Evolutionary conservation across 2,329 filamentous ascomycete genomes (phyloP), one percentile per base, ranked within the genome.

Genomic region (Sporothrix dimorphospora): DNA sequence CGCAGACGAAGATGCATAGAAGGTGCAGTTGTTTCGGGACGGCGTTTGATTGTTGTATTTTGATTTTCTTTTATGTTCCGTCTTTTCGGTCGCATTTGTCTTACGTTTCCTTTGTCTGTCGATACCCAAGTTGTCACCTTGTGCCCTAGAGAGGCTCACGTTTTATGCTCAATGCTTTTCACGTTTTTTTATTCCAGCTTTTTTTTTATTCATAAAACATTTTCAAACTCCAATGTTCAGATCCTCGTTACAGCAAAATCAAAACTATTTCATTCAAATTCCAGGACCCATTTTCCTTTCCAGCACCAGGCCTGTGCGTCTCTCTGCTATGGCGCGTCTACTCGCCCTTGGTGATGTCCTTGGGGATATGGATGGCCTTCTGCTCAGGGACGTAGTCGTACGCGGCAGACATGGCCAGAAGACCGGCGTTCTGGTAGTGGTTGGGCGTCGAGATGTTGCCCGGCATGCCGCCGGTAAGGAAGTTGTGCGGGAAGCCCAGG

Each of bases 401-500:
- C 1, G 79, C 79, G 12, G 84, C 88, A 12, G 81, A 86, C 79
- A 85, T 83, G 65, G 77, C 77, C 38, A 86, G 73, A 21, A 87
- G 75, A 79, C 81, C 83, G 19, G 85, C 81, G 9, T 86, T 79
- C 55, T 81, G 80, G 0, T 79, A 78, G 42, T 83, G 78, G 4
- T 80, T 78, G 0, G 82, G 80, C 9, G 65, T 49, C 21, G 71
- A 72, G 16, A 34, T 24, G 65, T 81, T 76, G 63, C 53, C 16
- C 21, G 45, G 21, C 27, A 81, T 79, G 3, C 78, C 75, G 1
- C 81, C 81, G 78, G 83, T 86, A 3, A 92, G 78, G 75, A 93
- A 88, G 77, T 82, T 87, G 73, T 84, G 81, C 0, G 92, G 92
- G 80, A 93, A 94, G 0, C 91, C 91, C 51, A 88, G 77, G 67